phyloP scores from a whole-genome alignment of 2,329 filamentous ascomycete species.

The Trichophyton benhamiae region DNA sequence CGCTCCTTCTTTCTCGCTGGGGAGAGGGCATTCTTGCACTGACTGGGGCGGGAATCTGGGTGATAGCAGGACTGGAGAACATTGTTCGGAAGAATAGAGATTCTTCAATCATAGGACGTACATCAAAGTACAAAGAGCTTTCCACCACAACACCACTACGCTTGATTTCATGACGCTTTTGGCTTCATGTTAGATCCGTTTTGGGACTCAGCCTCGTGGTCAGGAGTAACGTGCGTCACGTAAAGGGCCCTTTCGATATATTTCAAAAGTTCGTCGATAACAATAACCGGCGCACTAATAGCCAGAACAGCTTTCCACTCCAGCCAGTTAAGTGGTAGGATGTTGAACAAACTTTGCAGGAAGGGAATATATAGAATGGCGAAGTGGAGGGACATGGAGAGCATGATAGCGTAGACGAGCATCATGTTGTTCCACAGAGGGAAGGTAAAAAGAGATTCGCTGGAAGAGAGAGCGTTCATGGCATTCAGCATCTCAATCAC shows the following conservation, averaged over 20 bases:
- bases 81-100: background rate
- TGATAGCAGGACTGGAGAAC: background rate
- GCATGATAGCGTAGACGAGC: conserved; percentile 81
- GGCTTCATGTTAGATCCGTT: conserved; percentile 25
- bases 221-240: conserved; percentile 17
- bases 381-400: conserved; percentile 94
- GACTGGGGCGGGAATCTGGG: background rate
- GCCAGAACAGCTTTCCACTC: conserved; percentile 88
- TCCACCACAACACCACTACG: background rate
- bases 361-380: conserved; percentile 84
- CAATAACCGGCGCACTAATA: conserved; percentile 84
- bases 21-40: background rate
- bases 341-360: conserved; percentile 78
- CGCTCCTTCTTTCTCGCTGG: background rate
- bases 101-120: background rate
- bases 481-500: conserved; percentile 99
- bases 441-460: conserved; percentile 83
- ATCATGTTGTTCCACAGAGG: conserved; percentile 99
- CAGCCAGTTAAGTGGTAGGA: conserved; percentile 67
- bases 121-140: background rate
- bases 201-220: conserved; percentile 10
- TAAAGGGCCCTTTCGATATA: conserved; percentile 58
- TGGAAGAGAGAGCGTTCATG: conserved; percentile 93
- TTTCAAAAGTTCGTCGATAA: conserved; percentile 79
- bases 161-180: conserved; percentile 21